phyloP scores from a whole-genome alignment of 805 yeast species.

The Spathaspora sp. region DNA sequence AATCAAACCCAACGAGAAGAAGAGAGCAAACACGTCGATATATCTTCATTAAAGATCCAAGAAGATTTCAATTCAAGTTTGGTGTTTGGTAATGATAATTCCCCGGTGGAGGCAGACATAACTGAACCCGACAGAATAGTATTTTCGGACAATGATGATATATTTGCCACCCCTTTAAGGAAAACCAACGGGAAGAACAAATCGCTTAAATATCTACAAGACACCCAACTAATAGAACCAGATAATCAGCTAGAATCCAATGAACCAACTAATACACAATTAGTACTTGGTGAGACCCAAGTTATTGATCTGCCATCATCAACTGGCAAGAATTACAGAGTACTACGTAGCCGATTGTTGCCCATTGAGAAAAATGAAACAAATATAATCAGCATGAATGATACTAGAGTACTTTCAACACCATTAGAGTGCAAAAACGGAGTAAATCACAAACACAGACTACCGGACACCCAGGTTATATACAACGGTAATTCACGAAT shows the following conservation, averaged over 20 bases:
- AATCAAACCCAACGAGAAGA: background rate
- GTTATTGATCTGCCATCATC: background rate
- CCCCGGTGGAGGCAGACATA: background rate
- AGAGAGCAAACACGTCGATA: background rate
- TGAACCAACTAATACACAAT: background rate
- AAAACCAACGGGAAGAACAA: background rate
- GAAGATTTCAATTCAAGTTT: constrained; percentile 21
- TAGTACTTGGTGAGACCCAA: background rate
- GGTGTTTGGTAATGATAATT: constrained; percentile 23
- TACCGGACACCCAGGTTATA: constrained; percentile 3
- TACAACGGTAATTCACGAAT: background rate
- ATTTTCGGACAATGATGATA: background rate
- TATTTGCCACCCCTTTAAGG: background rate
- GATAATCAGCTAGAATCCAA: background rate
- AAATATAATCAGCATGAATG: background rate
- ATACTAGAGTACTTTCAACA: background rate
- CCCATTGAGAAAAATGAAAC: background rate
- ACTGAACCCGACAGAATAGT: background rate
- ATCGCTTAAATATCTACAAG: background rate
- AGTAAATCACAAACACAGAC: background rate
- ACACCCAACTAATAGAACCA: constrained; percentile 6
- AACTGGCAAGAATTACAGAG: background rate
- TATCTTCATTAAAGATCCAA: constrained; percentile 1
- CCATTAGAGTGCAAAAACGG: background rate
- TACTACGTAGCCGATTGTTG: background rate